phyloP scores from a whole-genome alignment of 331 rosid species.

The Rosa hybrid region DNA sequence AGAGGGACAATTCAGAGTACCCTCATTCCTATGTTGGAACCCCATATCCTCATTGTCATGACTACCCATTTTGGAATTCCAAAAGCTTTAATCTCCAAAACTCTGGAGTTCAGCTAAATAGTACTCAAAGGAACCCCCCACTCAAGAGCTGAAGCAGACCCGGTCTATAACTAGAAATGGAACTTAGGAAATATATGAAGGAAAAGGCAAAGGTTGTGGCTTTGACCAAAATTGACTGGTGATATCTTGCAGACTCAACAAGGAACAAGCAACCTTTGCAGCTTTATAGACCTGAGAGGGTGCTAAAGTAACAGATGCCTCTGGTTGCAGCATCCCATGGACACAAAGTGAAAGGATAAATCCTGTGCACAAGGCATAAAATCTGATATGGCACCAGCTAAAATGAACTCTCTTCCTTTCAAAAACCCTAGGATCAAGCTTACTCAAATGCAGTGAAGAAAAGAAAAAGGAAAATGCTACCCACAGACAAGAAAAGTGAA shows the following conservation, averaged over 20 bases:
- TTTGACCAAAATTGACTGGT: constrained; percentile 70
- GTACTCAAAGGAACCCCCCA: constrained; percentile 26
- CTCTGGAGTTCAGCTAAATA: constrained; percentile 2
- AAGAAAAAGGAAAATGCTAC: constrained; percentile 33
- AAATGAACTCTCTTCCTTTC: constrained; percentile 36
- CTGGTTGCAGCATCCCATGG: constrained; percentile 54
- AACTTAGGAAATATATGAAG: constrained; percentile 34
- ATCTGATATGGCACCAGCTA: constrained; percentile 50
- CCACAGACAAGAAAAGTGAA: constrained; percentile 76
- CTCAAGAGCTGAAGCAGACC: constrained; percentile 36
- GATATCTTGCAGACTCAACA: constrained; percentile 90
- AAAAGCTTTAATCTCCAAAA: constrained; percentile 12
- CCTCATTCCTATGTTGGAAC: constrained; percentile 63
- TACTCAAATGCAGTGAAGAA: constrained; percentile 41
- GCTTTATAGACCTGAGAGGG: constrained; percentile 80
- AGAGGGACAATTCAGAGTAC: constrained; percentile 47
- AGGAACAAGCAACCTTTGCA: constrained; percentile 82
- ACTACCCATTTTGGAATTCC: constrained; percentile 65
- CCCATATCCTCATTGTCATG: constrained; percentile 62
- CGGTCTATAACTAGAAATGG: constrained; percentile 20
- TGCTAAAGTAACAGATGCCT: constrained; percentile 80
- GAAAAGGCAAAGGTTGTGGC: constrained; percentile 62
- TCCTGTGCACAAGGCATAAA: constrained; percentile 51
- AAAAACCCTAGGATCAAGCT: constrained; percentile 61
- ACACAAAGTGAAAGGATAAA: constrained; percentile 57